These are phyloP conservation scores for Groenewaldozyma auringiensis DNA, from an alignment of 1,139 yeast genomes.

Conservation along the genomic window DNA sequence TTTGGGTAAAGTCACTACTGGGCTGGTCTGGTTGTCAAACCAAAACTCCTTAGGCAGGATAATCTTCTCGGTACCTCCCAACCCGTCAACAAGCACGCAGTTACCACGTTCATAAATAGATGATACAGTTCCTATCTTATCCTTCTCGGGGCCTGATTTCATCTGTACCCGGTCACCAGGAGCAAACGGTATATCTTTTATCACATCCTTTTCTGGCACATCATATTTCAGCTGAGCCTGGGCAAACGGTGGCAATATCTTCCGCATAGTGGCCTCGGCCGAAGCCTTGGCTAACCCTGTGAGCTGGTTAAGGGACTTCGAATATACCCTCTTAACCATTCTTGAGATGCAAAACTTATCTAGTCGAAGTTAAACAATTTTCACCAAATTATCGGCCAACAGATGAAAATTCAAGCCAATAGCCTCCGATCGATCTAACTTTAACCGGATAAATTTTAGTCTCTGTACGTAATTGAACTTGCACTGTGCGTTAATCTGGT, in stretches of 20 bases:
- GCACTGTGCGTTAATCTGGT: too few species aligned
- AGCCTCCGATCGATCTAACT: too few species aligned
- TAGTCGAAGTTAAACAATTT: conserved; percentile 8
- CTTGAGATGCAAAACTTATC: background rate
- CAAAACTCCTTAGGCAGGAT: conserved; percentile 65
- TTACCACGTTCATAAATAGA: conserved; percentile 43
- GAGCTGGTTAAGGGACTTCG: conserved; percentile 16
- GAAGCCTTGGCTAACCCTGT: conserved; percentile 20
- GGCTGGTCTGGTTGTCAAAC: conserved; percentile 66
- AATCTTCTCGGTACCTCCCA: conserved; percentile 45
- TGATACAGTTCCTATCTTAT: conserved; percentile 57
- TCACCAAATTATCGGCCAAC: too few species aligned
- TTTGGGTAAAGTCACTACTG: conserved; percentile 50
- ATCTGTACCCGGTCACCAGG: conserved; percentile 63
- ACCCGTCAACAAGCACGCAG: conserved; percentile 46
- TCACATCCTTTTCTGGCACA: conserved; percentile 19
- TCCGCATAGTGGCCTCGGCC: conserved; percentile 15
- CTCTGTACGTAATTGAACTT: too few species aligned
- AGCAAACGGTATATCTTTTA: conserved; percentile 32
- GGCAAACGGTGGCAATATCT: conserved; percentile 22
- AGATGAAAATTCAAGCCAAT: too few species aligned
- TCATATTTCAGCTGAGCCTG: conserved; percentile 18
- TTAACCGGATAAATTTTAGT: too few species aligned
- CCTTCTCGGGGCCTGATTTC: conserved; percentile 60
- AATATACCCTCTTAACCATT: conserved; percentile 18